Evolutionary conservation across 257 asterid species (phyloP).

Genomic region (Ilex asprella): DNA sequence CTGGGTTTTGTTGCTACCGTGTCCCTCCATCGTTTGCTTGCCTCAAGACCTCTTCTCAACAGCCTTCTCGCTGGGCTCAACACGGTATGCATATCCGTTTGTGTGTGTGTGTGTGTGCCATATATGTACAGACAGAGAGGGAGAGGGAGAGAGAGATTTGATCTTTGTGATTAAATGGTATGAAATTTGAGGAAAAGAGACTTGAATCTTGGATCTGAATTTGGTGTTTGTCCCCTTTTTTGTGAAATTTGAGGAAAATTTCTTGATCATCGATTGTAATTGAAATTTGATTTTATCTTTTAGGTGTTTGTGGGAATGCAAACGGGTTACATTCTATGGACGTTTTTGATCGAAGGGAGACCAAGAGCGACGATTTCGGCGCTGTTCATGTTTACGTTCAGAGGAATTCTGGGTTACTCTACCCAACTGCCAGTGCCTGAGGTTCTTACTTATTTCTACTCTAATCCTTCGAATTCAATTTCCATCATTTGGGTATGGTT

Average conservation of each 20-base stretch:
- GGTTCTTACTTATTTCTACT: slow-evolving; percentile 26
- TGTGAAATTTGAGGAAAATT: no score
- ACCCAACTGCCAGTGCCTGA: slow-evolving; percentile 88
- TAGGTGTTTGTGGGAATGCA: slow-evolving; percentile 90
- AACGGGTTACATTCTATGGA: slow-evolving; percentile 65
- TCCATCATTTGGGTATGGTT: not conserved
- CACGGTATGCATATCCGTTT: slow-evolving; percentile 31
- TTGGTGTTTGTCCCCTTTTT: slow-evolving; percentile 5
- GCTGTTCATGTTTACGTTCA: slow-evolving; percentile 84
- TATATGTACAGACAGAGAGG: no score
- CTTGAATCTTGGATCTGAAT: slow-evolving; percentile 9
- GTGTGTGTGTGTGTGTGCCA: no score
- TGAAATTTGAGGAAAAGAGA: not conserved
- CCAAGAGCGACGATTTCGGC: slow-evolving; percentile 76
- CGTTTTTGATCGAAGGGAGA: slow-evolving; percentile 81
- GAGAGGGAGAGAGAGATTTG: no score
- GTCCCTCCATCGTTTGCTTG: slow-evolving; percentile 42
- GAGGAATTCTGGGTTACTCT: slow-evolving; percentile 89
- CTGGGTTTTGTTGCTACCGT: slow-evolving; percentile 57
- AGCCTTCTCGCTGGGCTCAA: slow-evolving; percentile 61
- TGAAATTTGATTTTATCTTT: not conserved
- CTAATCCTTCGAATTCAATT: not conserved
- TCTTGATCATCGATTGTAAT: not conserved
- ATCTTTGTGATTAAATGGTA: no score
- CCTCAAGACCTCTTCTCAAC: slow-evolving; percentile 51